Evolutionary conservation across 169 alveolate species (phyloP).

Genomic region (Eimeria acervulina): DNA sequence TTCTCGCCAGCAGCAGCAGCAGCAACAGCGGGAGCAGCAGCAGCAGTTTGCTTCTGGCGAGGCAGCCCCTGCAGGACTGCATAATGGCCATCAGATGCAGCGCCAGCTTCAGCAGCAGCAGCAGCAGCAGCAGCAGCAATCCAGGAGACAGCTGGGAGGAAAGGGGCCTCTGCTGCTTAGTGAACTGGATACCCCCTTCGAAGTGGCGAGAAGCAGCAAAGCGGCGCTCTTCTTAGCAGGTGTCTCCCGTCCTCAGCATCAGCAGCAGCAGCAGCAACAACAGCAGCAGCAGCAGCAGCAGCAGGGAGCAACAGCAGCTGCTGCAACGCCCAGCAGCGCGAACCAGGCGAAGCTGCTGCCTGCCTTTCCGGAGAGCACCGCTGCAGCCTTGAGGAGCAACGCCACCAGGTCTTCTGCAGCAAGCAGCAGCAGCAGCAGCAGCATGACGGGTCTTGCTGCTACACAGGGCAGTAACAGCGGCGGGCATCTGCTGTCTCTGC

Average conservation of each 20-base stretch:
- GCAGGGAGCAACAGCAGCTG: slow-evolving; percentile 40
- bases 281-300: slow-evolving; percentile 38
- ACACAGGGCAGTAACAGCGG: slow-evolving; percentile 10
- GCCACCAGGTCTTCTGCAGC: slow-evolving; percentile 8
- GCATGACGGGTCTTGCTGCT: background rate
- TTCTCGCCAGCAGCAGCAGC: slow-evolving; percentile 17
- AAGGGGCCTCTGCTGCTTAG: slow-evolving; percentile 78
- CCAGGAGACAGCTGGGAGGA: slow-evolving; percentile 19
- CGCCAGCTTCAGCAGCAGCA: slow-evolving; percentile 50
- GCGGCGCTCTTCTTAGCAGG: slow-evolving; percentile 66
- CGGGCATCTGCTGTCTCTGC: background rate
- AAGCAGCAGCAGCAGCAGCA: slow-evolving; percentile 1
- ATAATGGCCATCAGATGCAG: slow-evolving; percentile 1
- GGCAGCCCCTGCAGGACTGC: background rate
- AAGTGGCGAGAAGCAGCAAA: slow-evolving; percentile 48
- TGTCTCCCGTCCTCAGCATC: slow-evolving; percentile 2
- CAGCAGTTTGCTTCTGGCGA: slow-evolving; percentile 4
- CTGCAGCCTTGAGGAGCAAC: slow-evolving; percentile 36
- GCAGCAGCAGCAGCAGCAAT: slow-evolving; percentile 61
- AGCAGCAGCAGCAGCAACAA: slow-evolving; percentile 46
- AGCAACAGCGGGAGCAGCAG: background rate
- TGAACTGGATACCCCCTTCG: slow-evolving; percentile 78
- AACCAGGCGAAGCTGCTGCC: background rate
- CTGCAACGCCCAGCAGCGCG: slow-evolving; percentile 22
- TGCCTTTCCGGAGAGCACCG: slow-evolving; percentile 39